These are phyloP conservation scores for Parascedosporium putredinis DNA, from an alignment of 2,329 filamentous ascomycete genomes.

Conservation along the genomic window DNA sequence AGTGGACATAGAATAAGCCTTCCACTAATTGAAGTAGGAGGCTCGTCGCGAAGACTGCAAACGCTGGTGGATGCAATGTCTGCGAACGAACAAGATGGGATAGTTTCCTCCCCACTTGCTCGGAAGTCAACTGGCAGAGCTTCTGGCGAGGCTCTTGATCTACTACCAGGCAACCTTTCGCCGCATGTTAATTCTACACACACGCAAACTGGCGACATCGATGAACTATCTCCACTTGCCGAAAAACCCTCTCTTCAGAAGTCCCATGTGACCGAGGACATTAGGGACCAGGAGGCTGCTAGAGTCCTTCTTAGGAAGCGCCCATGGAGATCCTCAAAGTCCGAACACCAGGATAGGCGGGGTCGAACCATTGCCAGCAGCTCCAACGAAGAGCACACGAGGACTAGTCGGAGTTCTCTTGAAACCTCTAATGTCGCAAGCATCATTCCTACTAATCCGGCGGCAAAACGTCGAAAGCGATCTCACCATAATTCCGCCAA, in stretches of 20 bases:
- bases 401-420: no score
- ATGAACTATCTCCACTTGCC: constrained; percentile 24
- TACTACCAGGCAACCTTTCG: no score
- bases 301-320: constrained; percentile 19
- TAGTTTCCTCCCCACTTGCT: constrained; percentile 28
- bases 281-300: constrained; percentile 26
- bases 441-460: no score
- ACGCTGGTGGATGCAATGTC: background rate
- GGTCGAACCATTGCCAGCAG: background rate
- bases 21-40: background rate
- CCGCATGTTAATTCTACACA: constrained; percentile 7
- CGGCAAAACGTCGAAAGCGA: constrained; percentile 12
- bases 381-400: no score
- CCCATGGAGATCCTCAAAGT: background rate
- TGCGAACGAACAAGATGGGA: constrained; percentile 15
- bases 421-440: no score
- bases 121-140: constrained; percentile 29
- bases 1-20: constrained; percentile 36
- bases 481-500: constrained; percentile 9
- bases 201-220: constrained; percentile 13
- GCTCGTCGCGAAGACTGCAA: constrained; percentile 1
- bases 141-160: no score
- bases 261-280: constrained; percentile 14
- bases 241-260: constrained; percentile 8
- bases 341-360: background rate